A percentile compares a stretch with the other conserved stretches of the same genome.
Evolutionary conservation across 306 rosid genomes (phyloP).

Genomic region (Glycine tomentella): DNA sequence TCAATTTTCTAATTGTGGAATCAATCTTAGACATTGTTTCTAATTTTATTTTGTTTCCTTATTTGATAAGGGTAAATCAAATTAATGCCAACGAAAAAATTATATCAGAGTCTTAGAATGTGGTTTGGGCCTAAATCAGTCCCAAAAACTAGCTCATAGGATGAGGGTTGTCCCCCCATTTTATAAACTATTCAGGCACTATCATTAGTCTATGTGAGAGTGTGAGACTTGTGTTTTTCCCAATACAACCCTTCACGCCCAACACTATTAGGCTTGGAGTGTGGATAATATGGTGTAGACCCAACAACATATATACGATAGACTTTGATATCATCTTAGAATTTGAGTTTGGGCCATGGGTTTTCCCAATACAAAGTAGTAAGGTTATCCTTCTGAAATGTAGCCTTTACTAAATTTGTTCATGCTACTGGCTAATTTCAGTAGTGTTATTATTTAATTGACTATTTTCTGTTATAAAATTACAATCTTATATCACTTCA

Average conservation of each 20-base stretch:
- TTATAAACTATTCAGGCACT: neutral
- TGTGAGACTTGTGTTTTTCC: neutral
- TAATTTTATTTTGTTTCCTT: neutral
- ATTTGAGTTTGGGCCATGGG: neutral
- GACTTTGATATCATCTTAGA: neutral
- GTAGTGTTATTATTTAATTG: neutral
- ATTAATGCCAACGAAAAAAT: slow-evolving; percentile 3
- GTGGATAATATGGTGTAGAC: neutral
- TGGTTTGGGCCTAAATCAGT: neutral
- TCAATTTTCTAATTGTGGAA: neutral
- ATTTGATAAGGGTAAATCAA: neutral
- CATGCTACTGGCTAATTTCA: slow-evolving; percentile 1
- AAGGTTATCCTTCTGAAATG: slow-evolving; percentile 10
- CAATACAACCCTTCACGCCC: neutral
- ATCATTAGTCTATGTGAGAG: neutral
- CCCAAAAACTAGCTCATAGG: neutral
- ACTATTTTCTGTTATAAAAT: slow-evolving; percentile 13
- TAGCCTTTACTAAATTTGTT: slow-evolving; percentile 14
- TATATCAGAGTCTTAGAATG: neutral
- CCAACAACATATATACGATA: neutral
- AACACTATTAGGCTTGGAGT: neutral
- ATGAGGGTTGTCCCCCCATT: neutral
- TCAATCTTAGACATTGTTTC: slow-evolving; percentile 5
- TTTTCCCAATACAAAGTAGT: neutral
- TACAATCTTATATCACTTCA: slow-evolving; percentile 36